Evolutionary conservation across 257 asterid genomes (phyloP), one percentile per base, ranked within the genome.

Genomic region (Perilla frutescens): DNA sequence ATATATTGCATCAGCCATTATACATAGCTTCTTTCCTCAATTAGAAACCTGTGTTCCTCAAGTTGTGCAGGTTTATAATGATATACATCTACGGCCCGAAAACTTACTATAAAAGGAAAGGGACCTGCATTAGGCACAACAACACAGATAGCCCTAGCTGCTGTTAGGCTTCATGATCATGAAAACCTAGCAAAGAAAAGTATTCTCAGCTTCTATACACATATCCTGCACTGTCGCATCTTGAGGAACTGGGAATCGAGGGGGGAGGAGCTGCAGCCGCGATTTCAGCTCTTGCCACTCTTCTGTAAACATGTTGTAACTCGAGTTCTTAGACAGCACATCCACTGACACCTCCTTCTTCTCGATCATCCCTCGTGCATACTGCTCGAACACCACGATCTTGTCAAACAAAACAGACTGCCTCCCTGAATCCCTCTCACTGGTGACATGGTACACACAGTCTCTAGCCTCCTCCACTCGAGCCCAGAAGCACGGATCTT

Each of bases 401-500:
- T 82, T 86, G 57, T 81, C 91, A 79, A 74, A 15, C 63, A 82
- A 48, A 54, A 67, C 15, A 48, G 56, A 43, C 36, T 48, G 81
- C 2, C 66, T 80, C 36, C 87, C 79, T 11, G 75, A 71, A 73
- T 90, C 97, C 53, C 81, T 69, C 56, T 84, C 96, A 13, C 85
- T 70, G 7, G 81, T 75, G 13, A 87, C 60, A 20, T 66, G 59
- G 6, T 58, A 72, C 20, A 93, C 79, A 34, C 74, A 59, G 12
- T 89, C 96, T 57, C 84, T 84, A 6, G 97, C 95, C 55, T 89
- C 98, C 81, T 93, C 98, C 2, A 90, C 96, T 62, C 80, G 62
- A 12, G 96, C 98, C 98, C 98, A 93, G 71, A 90, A 93, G 71
- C 97, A 90, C 0, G 98, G 84, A 80, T 93, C 98, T 72, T 89